A percentile compares a stretch with the other conserved stretches of the same genome.
These are phyloP conservation scores for Spencermartinsiella ligniputridi DNA, from an alignment of 1,139 yeast genomes.

Conservation along the genomic window DNA sequence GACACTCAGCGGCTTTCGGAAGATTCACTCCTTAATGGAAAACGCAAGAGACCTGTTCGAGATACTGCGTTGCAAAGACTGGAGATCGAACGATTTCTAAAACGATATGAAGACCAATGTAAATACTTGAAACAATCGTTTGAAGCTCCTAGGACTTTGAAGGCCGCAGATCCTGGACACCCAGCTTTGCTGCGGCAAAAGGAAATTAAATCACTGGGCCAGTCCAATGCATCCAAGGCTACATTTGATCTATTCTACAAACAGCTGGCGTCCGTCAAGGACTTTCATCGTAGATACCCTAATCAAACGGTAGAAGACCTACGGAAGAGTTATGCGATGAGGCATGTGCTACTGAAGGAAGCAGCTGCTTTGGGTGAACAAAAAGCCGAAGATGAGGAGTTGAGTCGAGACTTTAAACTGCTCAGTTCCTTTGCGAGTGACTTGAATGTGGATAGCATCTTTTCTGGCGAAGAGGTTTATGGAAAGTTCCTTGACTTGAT, in stretches of 20 bases:
- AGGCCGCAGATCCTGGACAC: constrained; percentile 6
- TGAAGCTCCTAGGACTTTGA: constrained; percentile 10
- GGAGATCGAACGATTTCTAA: constrained; percentile 55
- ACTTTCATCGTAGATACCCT: constrained; percentile 32
- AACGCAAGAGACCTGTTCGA: constrained; percentile 38
- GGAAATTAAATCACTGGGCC: constrained; percentile 13
- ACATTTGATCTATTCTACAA: constrained; percentile 44
- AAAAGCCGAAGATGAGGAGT: constrained; percentile 11
- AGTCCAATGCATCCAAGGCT: constrained; percentile 9
- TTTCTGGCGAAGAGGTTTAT: constrained; percentile 55
- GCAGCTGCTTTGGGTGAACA: constrained; percentile 8
- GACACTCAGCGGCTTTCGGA: constrained; percentile 22
- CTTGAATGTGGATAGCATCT: constrained; percentile 46
- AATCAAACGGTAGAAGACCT: constrained; percentile 36
- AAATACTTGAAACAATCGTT: constrained; percentile 25
- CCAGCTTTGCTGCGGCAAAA: constrained; percentile 14
- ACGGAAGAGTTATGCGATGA: constrained; percentile 35
- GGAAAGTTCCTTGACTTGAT: constrained; percentile 65
- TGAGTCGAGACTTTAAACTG: constrained; percentile 13
- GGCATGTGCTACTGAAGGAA: constrained; percentile 13
- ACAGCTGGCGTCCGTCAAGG: constrained; percentile 36
- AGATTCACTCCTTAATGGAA: constrained; percentile 30
- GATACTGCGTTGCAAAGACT: constrained; percentile 60
- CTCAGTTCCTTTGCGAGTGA: constrained; percentile 41
- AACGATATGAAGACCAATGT: constrained; percentile 43